These are phyloP conservation scores for Nicotiana benthamiana DNA, from an alignment of 257 asterid genomes.

Conservation along the genomic window DNA sequence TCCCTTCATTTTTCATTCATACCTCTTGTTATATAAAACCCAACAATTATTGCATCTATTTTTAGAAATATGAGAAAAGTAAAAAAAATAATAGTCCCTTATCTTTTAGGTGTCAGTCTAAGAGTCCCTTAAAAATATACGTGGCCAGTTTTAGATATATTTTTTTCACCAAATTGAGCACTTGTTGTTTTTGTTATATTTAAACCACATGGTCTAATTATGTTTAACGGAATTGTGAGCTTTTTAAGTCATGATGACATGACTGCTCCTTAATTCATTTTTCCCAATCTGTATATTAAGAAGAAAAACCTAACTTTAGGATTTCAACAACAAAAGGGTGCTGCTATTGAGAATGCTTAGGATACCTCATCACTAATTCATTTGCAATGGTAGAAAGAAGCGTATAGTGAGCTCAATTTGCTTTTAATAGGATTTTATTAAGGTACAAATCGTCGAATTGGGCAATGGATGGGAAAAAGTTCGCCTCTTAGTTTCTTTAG, in stretches of 20 bases:
- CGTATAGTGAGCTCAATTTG: not conserved
- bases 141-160: too few species aligned
- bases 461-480: not conserved
- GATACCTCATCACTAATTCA: not conserved
- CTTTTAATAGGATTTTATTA: not conserved
- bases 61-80: not conserved
- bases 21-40: too few species aligned
- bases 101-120: not conserved
- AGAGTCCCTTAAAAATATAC: not conserved
- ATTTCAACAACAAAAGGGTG: not conserved
- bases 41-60: too few species aligned
- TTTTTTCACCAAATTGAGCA: too few species aligned
- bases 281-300: not conserved
- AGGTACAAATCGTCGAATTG: not conserved
- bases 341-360: not conserved
- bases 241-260: not conserved
- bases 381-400: not conserved
- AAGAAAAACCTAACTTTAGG: not conserved
- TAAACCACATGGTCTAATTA: too few species aligned
- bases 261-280: not conserved
- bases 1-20: too few species aligned
- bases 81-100: not conserved
- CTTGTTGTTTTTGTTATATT: too few species aligned
- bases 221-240: too few species aligned
- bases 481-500: not conserved